Evolutionary conservation across 2,329 filamentous ascomycete genomes (phyloP).

Genomic region (Nemania diffusa): DNA sequence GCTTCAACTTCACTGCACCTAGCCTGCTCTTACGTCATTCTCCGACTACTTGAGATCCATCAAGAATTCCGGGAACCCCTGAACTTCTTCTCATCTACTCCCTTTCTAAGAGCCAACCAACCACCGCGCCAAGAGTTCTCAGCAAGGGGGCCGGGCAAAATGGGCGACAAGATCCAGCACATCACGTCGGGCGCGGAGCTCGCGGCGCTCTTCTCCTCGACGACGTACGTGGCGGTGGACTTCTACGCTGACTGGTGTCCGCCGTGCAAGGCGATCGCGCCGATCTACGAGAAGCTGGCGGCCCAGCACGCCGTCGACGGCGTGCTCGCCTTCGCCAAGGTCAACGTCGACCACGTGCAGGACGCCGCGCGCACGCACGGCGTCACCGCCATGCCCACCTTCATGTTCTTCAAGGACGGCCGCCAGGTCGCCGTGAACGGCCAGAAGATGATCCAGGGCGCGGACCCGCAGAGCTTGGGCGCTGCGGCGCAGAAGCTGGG

Average conservation of each 20-base stretch:
- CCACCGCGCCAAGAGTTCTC: not conserved
- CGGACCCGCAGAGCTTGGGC: conserved; percentile 47
- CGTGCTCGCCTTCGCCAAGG: conserved; percentile 65
- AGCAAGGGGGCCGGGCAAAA: not conserved
- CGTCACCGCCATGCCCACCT: conserved; percentile 68
- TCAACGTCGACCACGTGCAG: conserved; percentile 66
- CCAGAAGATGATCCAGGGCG: conserved; percentile 52
- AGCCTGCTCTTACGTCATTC: not conserved
- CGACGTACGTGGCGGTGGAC: conserved; percentile 64
- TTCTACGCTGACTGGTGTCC: conserved; percentile 70
- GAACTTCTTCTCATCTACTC: not conserved
- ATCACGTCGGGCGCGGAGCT: conserved; percentile 60
- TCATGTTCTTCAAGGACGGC: conserved; percentile 68
- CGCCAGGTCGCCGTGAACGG: conserved; percentile 56
- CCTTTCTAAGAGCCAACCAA: not conserved
- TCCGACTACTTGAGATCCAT: not conserved
- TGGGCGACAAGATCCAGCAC: conserved; percentile 47
- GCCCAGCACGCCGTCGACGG: conserved; percentile 53
- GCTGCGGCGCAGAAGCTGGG: conserved; percentile 53
- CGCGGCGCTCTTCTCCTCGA: conserved; percentile 58
- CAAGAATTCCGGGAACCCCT: not conserved
- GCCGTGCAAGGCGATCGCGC: conserved; percentile 69
- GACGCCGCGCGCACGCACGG: conserved; percentile 61
- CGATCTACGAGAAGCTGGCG: conserved; percentile 63
- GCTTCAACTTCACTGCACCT: not conserved